Conservation (phyloP, 1,139 yeast genomes). For the Meyerozyma sp. region DNA sequence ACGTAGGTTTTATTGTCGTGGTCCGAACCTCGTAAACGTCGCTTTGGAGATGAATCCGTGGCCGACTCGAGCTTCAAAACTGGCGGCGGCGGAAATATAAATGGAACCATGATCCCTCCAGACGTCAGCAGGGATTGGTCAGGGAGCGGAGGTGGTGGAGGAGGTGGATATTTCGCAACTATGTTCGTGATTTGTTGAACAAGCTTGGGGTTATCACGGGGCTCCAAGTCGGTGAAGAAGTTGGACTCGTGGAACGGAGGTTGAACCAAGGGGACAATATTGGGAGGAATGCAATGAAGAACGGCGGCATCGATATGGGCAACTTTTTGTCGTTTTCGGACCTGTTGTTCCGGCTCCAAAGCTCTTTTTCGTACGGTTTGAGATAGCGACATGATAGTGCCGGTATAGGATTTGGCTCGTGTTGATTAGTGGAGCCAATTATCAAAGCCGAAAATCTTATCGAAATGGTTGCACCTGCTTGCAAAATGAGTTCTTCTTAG, state of each 20-base stretch:
- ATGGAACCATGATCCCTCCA: slow-evolving; percentile 39
- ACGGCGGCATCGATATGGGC: not conserved
- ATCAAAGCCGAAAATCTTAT: not conserved
- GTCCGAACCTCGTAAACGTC: not conserved
- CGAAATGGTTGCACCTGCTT: not conserved
- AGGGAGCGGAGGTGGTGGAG: slow-evolving; percentile 10
- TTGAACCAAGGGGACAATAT: slow-evolving; percentile 32
- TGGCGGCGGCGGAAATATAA: slow-evolving; percentile 44
- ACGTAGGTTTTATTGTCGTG: slow-evolving; percentile 5
- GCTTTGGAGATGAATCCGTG: slow-evolving; percentile 1
- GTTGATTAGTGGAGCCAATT: not conserved
- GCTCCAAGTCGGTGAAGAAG: slow-evolving; percentile 32
- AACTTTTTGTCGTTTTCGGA: not conserved
- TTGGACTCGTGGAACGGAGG: slow-evolving; percentile 26
- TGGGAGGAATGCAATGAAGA: slow-evolving; percentile 31
- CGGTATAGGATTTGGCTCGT: not conserved
- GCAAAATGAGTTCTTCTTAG: not conserved
- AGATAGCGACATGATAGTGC: not conserved
- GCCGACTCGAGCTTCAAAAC: slow-evolving; percentile 17
- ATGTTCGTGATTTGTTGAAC: slow-evolving; percentile 22
- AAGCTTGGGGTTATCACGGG: slow-evolving; percentile 14
- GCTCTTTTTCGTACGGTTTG: not conserved
- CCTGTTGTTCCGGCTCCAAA: not conserved
- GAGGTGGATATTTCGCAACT: slow-evolving; percentile 35
- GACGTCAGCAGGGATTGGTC: slow-evolving; percentile 8